A percentile compares a stretch with the other conserved stretches of the same genome.
Conservation (phyloP, 176 grass and related monocot genomes). For the sorghum (Sorghum bicolor) region DNA sequence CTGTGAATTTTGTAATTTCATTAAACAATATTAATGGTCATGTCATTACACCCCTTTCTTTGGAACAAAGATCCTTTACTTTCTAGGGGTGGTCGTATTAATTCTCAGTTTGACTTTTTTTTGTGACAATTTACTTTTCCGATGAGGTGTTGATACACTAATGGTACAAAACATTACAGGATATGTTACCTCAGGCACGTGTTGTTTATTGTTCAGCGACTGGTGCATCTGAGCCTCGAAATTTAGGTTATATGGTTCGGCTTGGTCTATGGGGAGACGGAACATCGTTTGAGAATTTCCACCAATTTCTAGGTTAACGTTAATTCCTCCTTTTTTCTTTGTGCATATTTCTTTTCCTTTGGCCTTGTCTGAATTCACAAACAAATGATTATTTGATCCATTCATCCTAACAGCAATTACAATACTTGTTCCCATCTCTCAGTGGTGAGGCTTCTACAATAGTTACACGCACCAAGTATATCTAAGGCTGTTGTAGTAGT, state of each 20-base stretch:
- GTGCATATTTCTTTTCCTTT: background rate
- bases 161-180: conserved; percentile 37
- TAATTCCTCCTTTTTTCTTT: conserved; percentile 1
- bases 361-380: conserved; percentile 11
- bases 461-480: background rate
- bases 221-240: conserved; percentile 93
- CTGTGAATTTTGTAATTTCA: background rate
- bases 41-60: background rate
- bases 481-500: background rate
- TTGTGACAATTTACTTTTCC: background rate
- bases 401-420: background rate
- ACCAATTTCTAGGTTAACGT: conserved; percentile 71
- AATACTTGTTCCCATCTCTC: background rate
- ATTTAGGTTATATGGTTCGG: conserved; percentile 93
- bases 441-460: background rate
- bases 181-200: conserved; percentile 68
- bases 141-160: background rate
- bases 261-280: conserved; percentile 91
- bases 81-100: background rate
- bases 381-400: background rate
- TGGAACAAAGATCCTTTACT: conserved; percentile 1
- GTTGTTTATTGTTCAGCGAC: conserved; percentile 95
- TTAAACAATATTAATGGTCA: background rate
- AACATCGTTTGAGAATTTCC: conserved; percentile 76
- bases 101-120: conserved; percentile 5